These are phyloP conservation scores for Fusarium sacchari DNA, from an alignment of 2,329 filamentous ascomycete genomes.

Conservation along the genomic window DNA sequence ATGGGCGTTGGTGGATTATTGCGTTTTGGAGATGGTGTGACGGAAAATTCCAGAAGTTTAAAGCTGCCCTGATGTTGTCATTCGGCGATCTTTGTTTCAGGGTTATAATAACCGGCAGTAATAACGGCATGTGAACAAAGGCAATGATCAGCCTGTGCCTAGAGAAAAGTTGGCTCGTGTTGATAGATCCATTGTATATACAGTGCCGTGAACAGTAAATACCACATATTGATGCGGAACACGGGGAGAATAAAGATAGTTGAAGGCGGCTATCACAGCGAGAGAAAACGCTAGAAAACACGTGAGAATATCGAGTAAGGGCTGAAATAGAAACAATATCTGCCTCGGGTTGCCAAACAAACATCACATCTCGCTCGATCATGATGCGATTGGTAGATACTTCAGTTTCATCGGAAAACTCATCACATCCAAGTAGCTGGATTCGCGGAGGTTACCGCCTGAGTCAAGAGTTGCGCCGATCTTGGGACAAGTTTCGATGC, in stretches of 20 bases:
- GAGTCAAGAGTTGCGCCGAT: neutral
- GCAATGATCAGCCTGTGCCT: neutral
- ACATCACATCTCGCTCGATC: neutral
- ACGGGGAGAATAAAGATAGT: neutral
- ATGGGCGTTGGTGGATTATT: slow-evolving; percentile 14
- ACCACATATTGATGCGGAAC: neutral
- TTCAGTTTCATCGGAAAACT: neutral
- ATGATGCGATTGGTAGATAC: neutral
- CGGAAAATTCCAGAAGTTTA: slow-evolving; percentile 2
- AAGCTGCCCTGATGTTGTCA: slow-evolving; percentile 9
- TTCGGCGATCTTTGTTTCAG: neutral
- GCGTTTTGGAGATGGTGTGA: slow-evolving; percentile 23
- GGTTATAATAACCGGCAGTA: neutral
- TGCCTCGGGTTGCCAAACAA: neutral
- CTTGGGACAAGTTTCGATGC: neutral
- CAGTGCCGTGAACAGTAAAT: neutral
- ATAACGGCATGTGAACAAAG: neutral
- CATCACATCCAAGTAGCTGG: neutral
- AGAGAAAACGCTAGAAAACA: neutral
- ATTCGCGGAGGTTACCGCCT: neutral
- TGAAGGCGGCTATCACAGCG: neutral
- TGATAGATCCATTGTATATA: neutral
- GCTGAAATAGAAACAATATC: neutral
- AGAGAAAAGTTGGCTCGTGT: neutral
- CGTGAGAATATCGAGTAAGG: neutral